phyloP scores from a whole-genome alignment of 176 grass and related monocot genomes.

The Juncus inflexus region DNA sequence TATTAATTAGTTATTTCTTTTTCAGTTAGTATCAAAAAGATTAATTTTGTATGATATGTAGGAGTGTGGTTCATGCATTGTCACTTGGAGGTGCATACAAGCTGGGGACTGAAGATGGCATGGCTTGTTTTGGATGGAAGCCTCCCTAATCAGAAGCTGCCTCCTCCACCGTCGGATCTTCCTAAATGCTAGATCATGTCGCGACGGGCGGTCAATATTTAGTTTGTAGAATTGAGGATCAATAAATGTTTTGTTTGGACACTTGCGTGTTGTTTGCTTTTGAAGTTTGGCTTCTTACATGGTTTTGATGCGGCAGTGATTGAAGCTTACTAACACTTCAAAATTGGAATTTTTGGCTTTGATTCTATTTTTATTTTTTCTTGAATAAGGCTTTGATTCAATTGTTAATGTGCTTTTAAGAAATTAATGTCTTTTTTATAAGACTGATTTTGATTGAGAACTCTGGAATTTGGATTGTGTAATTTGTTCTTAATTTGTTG shows the following conservation, averaged over 20 bases:
- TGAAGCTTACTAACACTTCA: too few species aligned
- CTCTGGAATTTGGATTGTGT: too few species aligned
- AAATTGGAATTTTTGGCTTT: too few species aligned
- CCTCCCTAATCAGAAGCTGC: constrained; percentile 63
- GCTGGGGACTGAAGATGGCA: constrained; percentile 78
- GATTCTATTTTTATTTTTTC: too few species aligned
- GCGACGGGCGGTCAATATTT: background rate
- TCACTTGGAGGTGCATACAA: constrained; percentile 75
- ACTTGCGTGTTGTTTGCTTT: too few species aligned
- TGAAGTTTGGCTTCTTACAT: too few species aligned
- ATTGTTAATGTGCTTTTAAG: too few species aligned
- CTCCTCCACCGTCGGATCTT: constrained; percentile 63
- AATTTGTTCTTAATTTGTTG: too few species aligned
- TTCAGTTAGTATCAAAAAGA: background rate
- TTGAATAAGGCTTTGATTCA: too few species aligned
- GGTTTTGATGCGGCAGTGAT: too few species aligned
- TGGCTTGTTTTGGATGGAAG: constrained; percentile 71
- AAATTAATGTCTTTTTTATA: too few species aligned
- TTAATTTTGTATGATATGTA: constrained; percentile 4
- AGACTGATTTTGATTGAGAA: too few species aligned
- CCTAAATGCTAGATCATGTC: constrained; percentile 41
- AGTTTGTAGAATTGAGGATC: background rate
- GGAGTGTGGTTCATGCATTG: constrained; percentile 94
- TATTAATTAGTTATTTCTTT: background rate
- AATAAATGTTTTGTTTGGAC: background rate